Base-by-base conservation (phyloP, 768 basidiomycete species). In the Suillus fuscotomentosus region DNA sequence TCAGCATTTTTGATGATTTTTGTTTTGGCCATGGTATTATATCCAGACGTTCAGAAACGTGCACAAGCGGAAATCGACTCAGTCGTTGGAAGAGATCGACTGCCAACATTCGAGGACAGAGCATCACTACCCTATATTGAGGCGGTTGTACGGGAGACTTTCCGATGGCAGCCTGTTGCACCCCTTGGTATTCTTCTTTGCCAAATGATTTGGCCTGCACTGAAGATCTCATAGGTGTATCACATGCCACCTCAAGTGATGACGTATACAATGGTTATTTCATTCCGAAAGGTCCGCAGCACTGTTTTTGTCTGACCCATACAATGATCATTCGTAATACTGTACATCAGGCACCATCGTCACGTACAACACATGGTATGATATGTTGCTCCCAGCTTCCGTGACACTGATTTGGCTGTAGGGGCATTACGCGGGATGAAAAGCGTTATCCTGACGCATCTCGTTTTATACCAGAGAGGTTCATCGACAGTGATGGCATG, bases 41-140 rank as follows among this genome's bases (percentile, higher is more conserved):
- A 63, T 62, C 67, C 63, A 10, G 68, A 65, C 47, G 70, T 62
- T 24, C 70, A 50, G 60, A 39, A 45, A 42, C 60, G 65, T 3
- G 66, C 65, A 22, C 70, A 71, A 43, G 63, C 62, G 22, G 72
- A 75, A 47, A 61, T 75, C 9, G 71, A 75, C 36, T 56, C 64
- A 0, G 64, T 72, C 34, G 57, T 72, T 13, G 72, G 73, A 17
- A 53, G 48, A 20, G 66, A 68, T 22, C 60, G 69, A 6, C 50
- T 73, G 3, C 63, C 67, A 5, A 57, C 59, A 0, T 69, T 60
- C 38, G 57, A 65, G 3, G 70, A 71, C 36, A 54, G 65, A 43
- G 45, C 8, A 11, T 62, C 57, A 10, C 51, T 70, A 27, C 69
- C 67, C 6, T 70, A 70, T n/a, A 27, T 68, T 3, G 62, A 66